Evolutionary conservation across 202 grass and related monocot genomes (phyloP).

Genomic region (Digitaria exilis): DNA sequence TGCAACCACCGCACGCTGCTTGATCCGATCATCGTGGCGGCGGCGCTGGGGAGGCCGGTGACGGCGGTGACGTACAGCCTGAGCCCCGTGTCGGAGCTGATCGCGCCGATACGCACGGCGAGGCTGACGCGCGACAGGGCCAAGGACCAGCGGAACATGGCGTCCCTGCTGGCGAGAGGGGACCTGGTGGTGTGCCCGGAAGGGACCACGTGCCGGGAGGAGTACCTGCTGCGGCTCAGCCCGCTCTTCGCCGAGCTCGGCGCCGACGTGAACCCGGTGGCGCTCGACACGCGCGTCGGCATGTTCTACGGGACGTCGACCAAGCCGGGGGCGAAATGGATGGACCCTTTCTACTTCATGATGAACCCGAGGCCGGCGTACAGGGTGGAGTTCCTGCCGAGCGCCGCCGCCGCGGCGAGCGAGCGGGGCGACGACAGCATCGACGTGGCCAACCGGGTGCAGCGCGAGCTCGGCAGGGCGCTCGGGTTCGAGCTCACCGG

Average conservation of each 20-base stretch:
- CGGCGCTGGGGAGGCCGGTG: slow-evolving; percentile 31
- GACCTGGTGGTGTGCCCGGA: slow-evolving; percentile 70
- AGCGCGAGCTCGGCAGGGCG: slow-evolving; percentile 50
- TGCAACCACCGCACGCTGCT: slow-evolving; percentile 74
- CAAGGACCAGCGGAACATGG: slow-evolving; percentile 59
- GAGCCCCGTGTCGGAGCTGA: slow-evolving; percentile 62
- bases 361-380: slow-evolving; percentile 68
- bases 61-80: slow-evolving; percentile 74
- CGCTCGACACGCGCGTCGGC: slow-evolving; percentile 47
- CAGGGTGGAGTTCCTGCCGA: slow-evolving; percentile 50
- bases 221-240: slow-evolving; percentile 68
- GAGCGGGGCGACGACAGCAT: slow-evolving; percentile 31
- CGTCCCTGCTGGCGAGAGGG: slow-evolving; percentile 39
- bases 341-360: slow-evolving; percentile 69
- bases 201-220: slow-evolving; percentile 65
- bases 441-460: slow-evolving; percentile 62
- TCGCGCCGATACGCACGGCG: slow-evolving; percentile 59
- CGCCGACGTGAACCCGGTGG: slow-evolving; percentile 54
- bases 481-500: slow-evolving; percentile 60
- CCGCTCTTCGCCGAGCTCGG: slow-evolving; percentile 70
- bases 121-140: slow-evolving; percentile 59
- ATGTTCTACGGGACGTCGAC: slow-evolving; percentile 82
- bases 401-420: not conserved
- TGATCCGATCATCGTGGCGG: slow-evolving; percentile 52
- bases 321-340: slow-evolving; percentile 54